These are phyloP conservation scores for Beauveria asiatica DNA, from an alignment of 2,329 filamentous ascomycete species.

Conservation along the genomic window DNA sequence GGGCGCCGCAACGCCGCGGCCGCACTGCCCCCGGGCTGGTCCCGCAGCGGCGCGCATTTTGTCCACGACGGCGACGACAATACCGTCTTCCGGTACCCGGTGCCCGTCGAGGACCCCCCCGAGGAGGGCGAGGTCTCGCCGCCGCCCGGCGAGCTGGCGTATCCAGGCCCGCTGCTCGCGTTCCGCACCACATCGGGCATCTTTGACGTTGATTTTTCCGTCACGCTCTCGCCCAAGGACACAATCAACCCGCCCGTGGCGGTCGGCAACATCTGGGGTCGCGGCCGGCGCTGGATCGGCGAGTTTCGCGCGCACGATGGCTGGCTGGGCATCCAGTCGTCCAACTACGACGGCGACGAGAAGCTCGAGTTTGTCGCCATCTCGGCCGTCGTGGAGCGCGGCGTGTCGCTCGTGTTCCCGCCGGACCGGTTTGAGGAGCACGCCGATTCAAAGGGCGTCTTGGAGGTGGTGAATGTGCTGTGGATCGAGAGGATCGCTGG, in stretches of 20 bases:
- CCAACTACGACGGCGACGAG: constrained; percentile 37
- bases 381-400: constrained; percentile 31
- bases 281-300: constrained; percentile 30
- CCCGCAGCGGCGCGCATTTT: constrained; percentile 27
- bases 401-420: constrained; percentile 32
- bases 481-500: constrained; percentile 38
- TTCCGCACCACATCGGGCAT: constrained; percentile 31
- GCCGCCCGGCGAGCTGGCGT: constrained; percentile 21
- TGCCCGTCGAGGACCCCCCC: constrained; percentile 29
- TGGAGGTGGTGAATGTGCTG: constrained; percentile 39
- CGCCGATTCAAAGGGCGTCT: constrained; percentile 31
- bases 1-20: constrained; percentile 23
- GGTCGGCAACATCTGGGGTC: constrained; percentile 33
- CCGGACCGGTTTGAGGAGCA: constrained; percentile 31
- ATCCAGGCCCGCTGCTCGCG: constrained; percentile 31
- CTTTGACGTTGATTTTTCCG: constrained; percentile 33
- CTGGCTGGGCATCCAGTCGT: constrained; percentile 37
- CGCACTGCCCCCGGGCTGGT: constrained; percentile 32
- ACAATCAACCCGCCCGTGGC: constrained; percentile 31
- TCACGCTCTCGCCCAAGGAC: constrained; percentile 27
- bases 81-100: constrained; percentile 33
- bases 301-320: constrained; percentile 35
- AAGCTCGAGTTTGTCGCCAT: constrained; percentile 36
- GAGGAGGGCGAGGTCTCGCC: constrained; percentile 23
- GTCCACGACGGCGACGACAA: constrained; percentile 31